These are phyloP conservation scores for Rugonectria rugulosa DNA, from an alignment of 2,329 filamentous ascomycete species.

Conservation along the genomic window DNA sequence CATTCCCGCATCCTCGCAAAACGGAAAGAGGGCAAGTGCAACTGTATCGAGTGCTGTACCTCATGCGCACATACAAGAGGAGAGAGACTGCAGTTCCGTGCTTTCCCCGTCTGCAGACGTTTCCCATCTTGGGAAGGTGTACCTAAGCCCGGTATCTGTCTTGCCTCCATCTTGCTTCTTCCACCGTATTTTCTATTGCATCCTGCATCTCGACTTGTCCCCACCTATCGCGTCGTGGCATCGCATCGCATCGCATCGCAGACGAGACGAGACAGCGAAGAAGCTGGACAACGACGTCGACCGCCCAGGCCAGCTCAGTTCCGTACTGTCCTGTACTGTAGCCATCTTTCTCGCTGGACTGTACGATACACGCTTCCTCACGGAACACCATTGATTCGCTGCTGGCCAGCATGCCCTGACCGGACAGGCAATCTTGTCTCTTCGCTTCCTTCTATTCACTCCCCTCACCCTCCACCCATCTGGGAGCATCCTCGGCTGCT, in stretches of 20 bases:
- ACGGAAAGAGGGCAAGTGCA: not conserved
- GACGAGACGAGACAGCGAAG: constrained; percentile 11
- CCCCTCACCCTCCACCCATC: constrained; percentile 1
- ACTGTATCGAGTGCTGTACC: not conserved
- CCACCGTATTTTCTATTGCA: constrained; percentile 32
- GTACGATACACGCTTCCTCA: not conserved
- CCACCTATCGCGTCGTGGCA: constrained; percentile 34
- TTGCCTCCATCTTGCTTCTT: constrained; percentile 13
- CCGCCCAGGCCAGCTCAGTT: not conserved
- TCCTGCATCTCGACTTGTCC: constrained; percentile 35
- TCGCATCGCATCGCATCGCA: constrained; percentile 28
- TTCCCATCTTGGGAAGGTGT: constrained; percentile 7
- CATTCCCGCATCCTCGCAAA: not conserved
- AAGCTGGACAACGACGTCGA: constrained; percentile 4
- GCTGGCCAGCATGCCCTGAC: constrained; percentile 30
- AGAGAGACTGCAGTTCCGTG: not conserved
- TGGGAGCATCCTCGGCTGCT: constrained; percentile 4
- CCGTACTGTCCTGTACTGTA: not conserved
- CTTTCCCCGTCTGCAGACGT: not conserved
- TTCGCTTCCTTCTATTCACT: constrained; percentile 18
- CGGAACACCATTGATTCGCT: constrained; percentile 12
- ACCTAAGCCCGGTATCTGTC: not conserved
- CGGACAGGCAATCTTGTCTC: constrained; percentile 11
- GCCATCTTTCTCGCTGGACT: not conserved
- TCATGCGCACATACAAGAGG: too few relatives aligned